Conservation (phyloP, 2,329 filamentous ascomycete genomes). For the Xylaria hypoxylon region DNA sequence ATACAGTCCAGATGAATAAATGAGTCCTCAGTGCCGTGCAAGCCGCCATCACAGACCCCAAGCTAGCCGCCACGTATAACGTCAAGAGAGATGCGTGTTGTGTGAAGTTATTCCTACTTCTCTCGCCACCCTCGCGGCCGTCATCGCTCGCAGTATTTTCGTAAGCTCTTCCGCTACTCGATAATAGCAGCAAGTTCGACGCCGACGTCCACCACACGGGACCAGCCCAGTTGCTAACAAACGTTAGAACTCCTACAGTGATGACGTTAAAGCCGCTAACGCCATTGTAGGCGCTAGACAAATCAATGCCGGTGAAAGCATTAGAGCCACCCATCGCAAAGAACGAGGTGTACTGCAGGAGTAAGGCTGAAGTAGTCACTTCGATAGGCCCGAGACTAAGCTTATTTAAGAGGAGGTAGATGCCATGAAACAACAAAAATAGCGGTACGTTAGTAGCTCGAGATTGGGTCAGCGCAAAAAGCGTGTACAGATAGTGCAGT, state of each 20-base stretch:
- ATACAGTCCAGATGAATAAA: conserved; percentile 98
- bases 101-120: conserved; percentile 49
- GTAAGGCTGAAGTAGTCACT: conserved; percentile 75
- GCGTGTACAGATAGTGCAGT: conserved; percentile 76
- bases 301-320: conserved; percentile 93
- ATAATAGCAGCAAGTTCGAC: conserved; percentile 69
- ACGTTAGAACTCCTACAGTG: conserved; percentile 86
- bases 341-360: conserved; percentile 85
- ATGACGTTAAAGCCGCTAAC: conserved; percentile 81
- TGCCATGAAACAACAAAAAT: conserved; percentile 77
- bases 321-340: conserved; percentile 93
- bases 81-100: conserved; percentile 74
- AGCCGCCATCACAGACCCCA: conserved; percentile 85
- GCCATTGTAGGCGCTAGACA: conserved; percentile 96
- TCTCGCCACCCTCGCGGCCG: conserved; percentile 26
- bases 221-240: conserved; percentile 90
- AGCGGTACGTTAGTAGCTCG: conserved; percentile 87
- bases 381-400: conserved; percentile 65
- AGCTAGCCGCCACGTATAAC: conserved; percentile 73
- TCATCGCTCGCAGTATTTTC: conserved; percentile 32
- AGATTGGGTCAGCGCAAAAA: conserved; percentile 89
- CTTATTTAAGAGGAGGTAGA: conserved; percentile 62
- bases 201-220: conserved; percentile 87
- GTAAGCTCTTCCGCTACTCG: conserved; percentile 44
- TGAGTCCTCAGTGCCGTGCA: conserved; percentile 88